A percentile compares a stretch with the other conserved stretches of the same genome.
Evolutionary conservation across 345 rosid genomes (phyloP).

Genomic region (Mercurialis annua): DNA sequence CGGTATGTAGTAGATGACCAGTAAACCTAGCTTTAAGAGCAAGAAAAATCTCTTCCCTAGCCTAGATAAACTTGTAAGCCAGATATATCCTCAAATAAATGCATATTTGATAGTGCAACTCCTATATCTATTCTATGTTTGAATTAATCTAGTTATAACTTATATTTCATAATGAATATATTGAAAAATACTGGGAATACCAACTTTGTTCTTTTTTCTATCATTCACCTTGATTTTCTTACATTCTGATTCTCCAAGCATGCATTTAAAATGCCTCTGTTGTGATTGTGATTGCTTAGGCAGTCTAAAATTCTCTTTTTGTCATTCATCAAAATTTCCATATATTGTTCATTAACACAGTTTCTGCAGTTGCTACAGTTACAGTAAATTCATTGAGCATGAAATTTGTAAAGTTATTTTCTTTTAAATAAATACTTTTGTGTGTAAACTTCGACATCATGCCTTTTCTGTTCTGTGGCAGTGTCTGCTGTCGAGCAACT

Average conservation of each 20-base stretch:
- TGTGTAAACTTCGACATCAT: slow-evolving; percentile 17
- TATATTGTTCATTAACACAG: neutral
- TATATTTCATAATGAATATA: neutral
- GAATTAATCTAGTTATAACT: neutral
- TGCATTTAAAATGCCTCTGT: neutral
- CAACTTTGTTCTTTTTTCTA: neutral
- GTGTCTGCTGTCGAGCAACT: slow-evolving; percentile 99
- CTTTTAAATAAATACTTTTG: neutral
- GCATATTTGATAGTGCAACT: neutral
- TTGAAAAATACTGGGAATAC: neutral
- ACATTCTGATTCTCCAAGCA: neutral
- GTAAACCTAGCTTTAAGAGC: neutral
- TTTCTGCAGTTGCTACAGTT: neutral
- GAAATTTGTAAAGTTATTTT: neutral
- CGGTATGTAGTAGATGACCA: neutral
- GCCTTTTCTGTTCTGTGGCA: slow-evolving; percentile 37
- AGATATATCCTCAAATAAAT: neutral
- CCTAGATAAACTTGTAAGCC: neutral
- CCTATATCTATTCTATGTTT: neutral
- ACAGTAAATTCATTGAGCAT: neutral
- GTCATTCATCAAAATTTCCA: neutral
- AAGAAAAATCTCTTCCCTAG: neutral
- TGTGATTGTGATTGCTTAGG: neutral
- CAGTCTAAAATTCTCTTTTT: neutral
- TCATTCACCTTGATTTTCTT: neutral